Percentiles rank a stretch among this genome's conserved stretches.
These are phyloP conservation scores for Fraxinus xanthoxyloides DNA, from an alignment of 305 asterid genomes.

Conservation along the genomic window DNA sequence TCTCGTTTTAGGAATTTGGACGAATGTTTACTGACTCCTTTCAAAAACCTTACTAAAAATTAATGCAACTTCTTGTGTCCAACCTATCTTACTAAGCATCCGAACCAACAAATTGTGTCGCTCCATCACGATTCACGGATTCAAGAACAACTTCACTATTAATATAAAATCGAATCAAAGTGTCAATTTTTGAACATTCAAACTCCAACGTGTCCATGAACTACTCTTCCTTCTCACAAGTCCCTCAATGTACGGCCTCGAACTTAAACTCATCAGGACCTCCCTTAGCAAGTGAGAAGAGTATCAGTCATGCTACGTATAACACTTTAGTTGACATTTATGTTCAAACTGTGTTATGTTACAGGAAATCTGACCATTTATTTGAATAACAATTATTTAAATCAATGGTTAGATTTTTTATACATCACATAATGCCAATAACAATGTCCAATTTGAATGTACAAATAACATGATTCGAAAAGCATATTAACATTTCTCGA, in stretches of 20 bases:
- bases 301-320: neutral
- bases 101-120: neutral
- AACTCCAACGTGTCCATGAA: neutral
- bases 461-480: neutral
- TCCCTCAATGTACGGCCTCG: neutral
- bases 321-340: neutral
- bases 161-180: neutral
- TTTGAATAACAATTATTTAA: too few relatives aligned
- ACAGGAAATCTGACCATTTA: neutral
- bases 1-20: neutral
- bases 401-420: too few relatives aligned
- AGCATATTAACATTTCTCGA: neutral
- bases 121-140: neutral
- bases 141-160: neutral
- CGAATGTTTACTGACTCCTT: neutral
- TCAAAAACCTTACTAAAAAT: neutral
- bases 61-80: neutral
- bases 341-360: neutral
- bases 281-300: neutral
- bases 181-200: neutral
- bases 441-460: too few relatives aligned
- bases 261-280: neutral
- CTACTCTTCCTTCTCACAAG: neutral
- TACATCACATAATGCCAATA: neutral
- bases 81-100: neutral